Evolutionary conservation across 2,329 filamentous ascomycete genomes (phyloP).

Genomic region (Neopestalotiopsis rosae): DNA sequence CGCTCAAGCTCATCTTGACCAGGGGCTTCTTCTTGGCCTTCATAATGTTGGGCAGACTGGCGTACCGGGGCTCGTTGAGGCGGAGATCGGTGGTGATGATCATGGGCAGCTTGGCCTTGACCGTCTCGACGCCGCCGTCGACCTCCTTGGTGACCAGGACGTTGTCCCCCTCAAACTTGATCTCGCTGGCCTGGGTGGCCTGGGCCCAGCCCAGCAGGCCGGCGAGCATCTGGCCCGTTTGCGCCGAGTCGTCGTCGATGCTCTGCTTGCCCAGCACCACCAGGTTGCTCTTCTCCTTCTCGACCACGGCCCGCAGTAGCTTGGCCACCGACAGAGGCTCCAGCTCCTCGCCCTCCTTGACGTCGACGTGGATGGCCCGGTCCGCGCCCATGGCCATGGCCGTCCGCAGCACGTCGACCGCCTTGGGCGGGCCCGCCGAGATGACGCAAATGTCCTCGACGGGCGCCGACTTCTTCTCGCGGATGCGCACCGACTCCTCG

Average conservation of each 20-base stretch:
- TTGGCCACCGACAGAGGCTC: slow-evolving; percentile 95
- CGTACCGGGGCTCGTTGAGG: slow-evolving; percentile 94
- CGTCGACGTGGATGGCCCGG: slow-evolving; percentile 85
- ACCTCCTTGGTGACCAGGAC: slow-evolving; percentile 89
- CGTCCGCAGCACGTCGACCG: slow-evolving; percentile 86
- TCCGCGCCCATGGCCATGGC: slow-evolving; percentile 99
- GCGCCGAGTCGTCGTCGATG: slow-evolving; percentile 93
- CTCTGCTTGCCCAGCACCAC: slow-evolving; percentile 97
- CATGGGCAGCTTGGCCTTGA: slow-evolving; percentile 85
- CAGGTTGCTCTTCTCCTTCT: slow-evolving; percentile 86
- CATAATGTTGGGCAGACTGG: slow-evolving; percentile 98
- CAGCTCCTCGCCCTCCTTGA: slow-evolving; percentile 74
- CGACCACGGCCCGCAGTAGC: slow-evolving; percentile 78
- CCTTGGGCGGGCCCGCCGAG: slow-evolving; percentile 86
- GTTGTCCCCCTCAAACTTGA: slow-evolving; percentile 74
- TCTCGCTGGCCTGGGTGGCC: slow-evolving; percentile 89
- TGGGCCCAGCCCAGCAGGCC: slow-evolving; percentile 91
- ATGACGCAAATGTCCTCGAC: slow-evolving; percentile 93
- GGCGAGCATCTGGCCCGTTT: slow-evolving; percentile 98
- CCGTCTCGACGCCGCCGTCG: slow-evolving; percentile 91
- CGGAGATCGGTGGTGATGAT: slow-evolving; percentile 94
- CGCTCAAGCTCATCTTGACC: slow-evolving; percentile 86
- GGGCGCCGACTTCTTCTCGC: slow-evolving; percentile 78
- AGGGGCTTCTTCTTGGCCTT: slow-evolving; percentile 99
- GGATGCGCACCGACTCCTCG: slow-evolving; percentile 93